A percentile compares a stretch with the other conserved stretches of the same genome.
Conservation (phyloP, 2,329 filamentous ascomycete genomes). For the Albifimbria verrucaria region DNA sequence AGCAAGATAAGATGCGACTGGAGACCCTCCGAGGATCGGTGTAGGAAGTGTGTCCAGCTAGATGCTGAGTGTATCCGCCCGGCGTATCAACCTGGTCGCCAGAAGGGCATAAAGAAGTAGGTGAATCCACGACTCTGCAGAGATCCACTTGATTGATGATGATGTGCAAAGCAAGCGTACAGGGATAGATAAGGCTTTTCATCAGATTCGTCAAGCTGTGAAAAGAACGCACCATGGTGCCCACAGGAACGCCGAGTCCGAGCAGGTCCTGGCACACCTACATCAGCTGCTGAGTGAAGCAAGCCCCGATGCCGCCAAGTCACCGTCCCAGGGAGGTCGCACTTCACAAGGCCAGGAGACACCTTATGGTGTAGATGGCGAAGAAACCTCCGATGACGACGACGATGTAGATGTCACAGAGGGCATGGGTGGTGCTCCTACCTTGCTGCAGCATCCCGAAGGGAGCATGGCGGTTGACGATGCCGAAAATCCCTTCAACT, state of each 20-base stretch:
- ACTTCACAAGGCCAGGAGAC: background rate
- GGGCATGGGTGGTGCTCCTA: conserved; percentile 18
- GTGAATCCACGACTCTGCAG: background rate
- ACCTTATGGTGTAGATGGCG: conserved; percentile 19
- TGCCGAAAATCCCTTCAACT: conserved; percentile 74
- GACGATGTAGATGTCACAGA: conserved; percentile 25
- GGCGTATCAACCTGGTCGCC: conserved; percentile 70
- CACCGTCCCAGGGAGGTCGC: background rate
- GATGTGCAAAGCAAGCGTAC: conserved; percentile 59
- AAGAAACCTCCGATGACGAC: conserved; percentile 28
- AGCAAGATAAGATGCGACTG: conserved; percentile 69
- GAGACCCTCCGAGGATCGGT: conserved; percentile 46
- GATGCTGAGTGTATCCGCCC: conserved; percentile 63
- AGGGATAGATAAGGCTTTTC: conserved; percentile 70
- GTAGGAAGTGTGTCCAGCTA: conserved; percentile 59
- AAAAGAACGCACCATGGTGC: conserved; percentile 48
- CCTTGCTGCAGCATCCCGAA: conserved; percentile 29
- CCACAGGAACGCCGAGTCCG: conserved; percentile 39
- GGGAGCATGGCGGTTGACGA: conserved; percentile 64
- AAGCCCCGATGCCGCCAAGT: conserved; percentile 15
- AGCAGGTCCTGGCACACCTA: conserved; percentile 41
- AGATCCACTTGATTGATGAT: conserved; percentile 7
- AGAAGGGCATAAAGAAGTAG: conserved; percentile 76
- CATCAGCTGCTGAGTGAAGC: conserved; percentile 34
- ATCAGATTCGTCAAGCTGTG: conserved; percentile 69